Evolutionary conservation across 2,329 filamentous ascomycete genomes (phyloP), one percentile per base, ranked within the genome.

Genomic region (Sporothrix dimorphospora): DNA sequence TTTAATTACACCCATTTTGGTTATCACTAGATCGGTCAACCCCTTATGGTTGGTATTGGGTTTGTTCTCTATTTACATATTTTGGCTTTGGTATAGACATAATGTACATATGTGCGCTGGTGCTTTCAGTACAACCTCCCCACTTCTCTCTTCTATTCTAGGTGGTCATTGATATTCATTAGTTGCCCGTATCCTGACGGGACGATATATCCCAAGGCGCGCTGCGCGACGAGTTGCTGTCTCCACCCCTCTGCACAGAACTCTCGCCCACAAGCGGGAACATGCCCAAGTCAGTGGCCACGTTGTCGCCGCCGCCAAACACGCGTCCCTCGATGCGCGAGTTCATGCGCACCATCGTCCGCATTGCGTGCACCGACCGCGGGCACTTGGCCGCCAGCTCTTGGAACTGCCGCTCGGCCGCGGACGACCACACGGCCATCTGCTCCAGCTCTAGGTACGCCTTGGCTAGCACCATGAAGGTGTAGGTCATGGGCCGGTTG

Each of bases 391-490:
- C 76, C 51, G 83, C 79, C 42, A 88, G 80, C 47, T 79, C 77
- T 3, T 75, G 74, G 19, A 84, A 76, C 74, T 82, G 79, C 16
- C 77, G 78, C n/a, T 83, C 82, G 8, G 85, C 81, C 3, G 83
- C 81, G 2, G 75, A 76, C 2, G 85, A 87, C 86, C 85, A 89
- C 0, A 83, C 81, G 21, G 82, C 81, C 76, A 83, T 79, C 75
- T 81, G 81, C 71, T 85, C 83, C 53, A 87, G 79, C 69, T 86
- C 82, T 55, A 85, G 79, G 79, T 86, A 88, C 70, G 85, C 82
- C 70, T 82, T 82, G 74, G 84, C 83, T 34, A 89, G 81, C 34
- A 82, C 78, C 69, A 86, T 81, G 11, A 89, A 79, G 4, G 87
- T 85, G 59, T 82, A 81, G 2, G 82, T 77, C 69, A 80, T 80